phyloP scores from a whole-genome alignment of 2,329 filamentous ascomycete species.

The Colletotrichum lini region DNA sequence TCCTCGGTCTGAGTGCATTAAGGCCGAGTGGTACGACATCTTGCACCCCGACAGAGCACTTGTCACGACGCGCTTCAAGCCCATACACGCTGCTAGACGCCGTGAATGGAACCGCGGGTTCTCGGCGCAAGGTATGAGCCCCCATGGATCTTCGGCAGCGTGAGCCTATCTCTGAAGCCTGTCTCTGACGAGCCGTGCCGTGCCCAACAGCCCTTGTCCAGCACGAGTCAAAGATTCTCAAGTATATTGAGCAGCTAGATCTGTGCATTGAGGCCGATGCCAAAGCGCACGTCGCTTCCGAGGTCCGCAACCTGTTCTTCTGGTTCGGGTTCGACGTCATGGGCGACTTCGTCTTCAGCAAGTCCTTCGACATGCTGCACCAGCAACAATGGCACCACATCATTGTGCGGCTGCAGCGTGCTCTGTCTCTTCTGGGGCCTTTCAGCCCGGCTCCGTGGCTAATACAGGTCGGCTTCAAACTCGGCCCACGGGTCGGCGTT shows the following conservation, averaged over 20 bases:
- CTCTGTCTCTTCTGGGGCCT: slow-evolving; percentile 49
- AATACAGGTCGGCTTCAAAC: slow-evolving; percentile 45
- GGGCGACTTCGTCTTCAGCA: slow-evolving; percentile 54
- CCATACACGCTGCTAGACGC: slow-evolving; percentile 44
- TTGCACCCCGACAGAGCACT: slow-evolving; percentile 44
- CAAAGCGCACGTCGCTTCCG: slow-evolving; percentile 31
- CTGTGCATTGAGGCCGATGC: slow-evolving; percentile 42
- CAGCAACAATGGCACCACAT: slow-evolving; percentile 48
- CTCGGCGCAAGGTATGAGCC: slow-evolving; percentile 43
- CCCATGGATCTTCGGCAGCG: slow-evolving; percentile 10
- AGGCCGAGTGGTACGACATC: slow-evolving; percentile 49
- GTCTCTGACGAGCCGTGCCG: slow-evolving; percentile 30
- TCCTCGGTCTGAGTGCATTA: slow-evolving; percentile 45
- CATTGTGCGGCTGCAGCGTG: slow-evolving; percentile 46
- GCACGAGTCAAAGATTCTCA: slow-evolving; percentile 42
- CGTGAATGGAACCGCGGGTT: slow-evolving; percentile 46
- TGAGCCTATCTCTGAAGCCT: neutral
- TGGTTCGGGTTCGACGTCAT: slow-evolving; percentile 54
- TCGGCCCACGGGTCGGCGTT: slow-evolving; percentile 38
- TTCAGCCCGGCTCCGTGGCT: slow-evolving; percentile 49
- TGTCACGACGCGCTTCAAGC: slow-evolving; percentile 44
- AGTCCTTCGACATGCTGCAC: slow-evolving; percentile 53
- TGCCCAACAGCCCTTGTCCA: slow-evolving; percentile 37
- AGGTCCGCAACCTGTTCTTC: slow-evolving; percentile 45
- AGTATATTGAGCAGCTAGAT: slow-evolving; percentile 44